A percentile compares a stretch with the other conserved stretches of the same genome.
Evolutionary conservation across 208 protist species (phyloP).

Genomic region (Leishmania aethiopica): DNA sequence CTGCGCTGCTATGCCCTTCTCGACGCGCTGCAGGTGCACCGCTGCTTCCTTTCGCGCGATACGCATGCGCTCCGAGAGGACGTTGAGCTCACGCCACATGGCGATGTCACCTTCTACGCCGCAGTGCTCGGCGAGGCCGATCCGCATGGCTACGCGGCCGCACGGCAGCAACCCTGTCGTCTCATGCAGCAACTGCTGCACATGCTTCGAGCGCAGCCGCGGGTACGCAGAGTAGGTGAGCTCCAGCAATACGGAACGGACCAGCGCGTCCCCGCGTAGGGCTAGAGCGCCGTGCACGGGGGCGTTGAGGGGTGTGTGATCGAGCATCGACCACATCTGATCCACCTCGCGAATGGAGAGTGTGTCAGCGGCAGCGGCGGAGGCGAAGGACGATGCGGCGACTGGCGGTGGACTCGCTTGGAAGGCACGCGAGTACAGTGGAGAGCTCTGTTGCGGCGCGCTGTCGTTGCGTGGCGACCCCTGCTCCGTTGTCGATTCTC

Average conservation of each 20-base stretch:
- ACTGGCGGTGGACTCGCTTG: background rate
- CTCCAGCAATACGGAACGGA: conserved; percentile 51
- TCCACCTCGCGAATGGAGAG: conserved; percentile 62
- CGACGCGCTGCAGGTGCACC: conserved; percentile 71
- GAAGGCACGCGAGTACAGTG: conserved; percentile 37
- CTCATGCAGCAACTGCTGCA: conserved; percentile 81
- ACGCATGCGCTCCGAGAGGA: conserved; percentile 65
- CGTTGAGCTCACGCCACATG: conserved; percentile 91
- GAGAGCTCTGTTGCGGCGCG: conserved; percentile 7
- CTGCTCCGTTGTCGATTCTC: background rate
- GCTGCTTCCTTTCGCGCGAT: conserved; percentile 59
- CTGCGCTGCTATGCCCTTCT: conserved; percentile 81
- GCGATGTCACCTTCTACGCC: conserved; percentile 69
- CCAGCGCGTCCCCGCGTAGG: conserved; percentile 66
- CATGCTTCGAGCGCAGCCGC: conserved; percentile 80
- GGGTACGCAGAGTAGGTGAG: conserved; percentile 62
- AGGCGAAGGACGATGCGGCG: background rate
- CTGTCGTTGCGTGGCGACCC: background rate
- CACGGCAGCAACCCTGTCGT: conserved; percentile 78
- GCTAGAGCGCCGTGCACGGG: conserved; percentile 85
- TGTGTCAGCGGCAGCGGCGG: background rate
- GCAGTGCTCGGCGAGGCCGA: conserved; percentile 78
- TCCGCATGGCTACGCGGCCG: conserved; percentile 56
- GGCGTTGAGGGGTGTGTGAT: conserved; percentile 76
- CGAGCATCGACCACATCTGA: conserved; percentile 72